Base-by-base conservation (phyloP, 345 rosid genomes). In the Moringa oleifera region DNA sequence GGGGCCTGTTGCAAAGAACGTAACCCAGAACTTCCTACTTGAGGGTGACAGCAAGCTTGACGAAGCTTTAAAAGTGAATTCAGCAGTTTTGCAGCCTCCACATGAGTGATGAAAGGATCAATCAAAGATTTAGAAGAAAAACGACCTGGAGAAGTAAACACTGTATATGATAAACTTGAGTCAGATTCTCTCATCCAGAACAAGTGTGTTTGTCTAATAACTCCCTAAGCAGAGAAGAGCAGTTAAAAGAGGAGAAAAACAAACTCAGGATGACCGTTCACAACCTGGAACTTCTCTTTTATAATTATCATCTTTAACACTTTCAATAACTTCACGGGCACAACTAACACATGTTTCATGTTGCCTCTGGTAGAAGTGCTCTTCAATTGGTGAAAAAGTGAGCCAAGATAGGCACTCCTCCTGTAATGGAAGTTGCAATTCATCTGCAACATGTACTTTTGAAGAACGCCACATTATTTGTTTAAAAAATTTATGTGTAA, bases 41-140 rank as follows among this genome's bases (percentile, higher is more conserved):
- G 98, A 65, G 98, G 98, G 67, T 93, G 97, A 77, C 98, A 93
- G 73, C 98, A 93, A 71, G 98, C 98, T 71, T 93, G 98, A 47
- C 98, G 98, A 80, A 93, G 93, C 76, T 90, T 93, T 84, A 93
- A 80, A 67, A 93, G 97, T 1, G 98, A 88, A 64, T 80, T 88
- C 70, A 93, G 73, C 66, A 93, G 79, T 78, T 93, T 90, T 65
- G 82, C 87, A 72, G 98, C 91, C 61, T 90, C 97, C 9, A 74
- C 71, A 64, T 90, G 94, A 62, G 96, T 87, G 74, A 93, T 79
- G 46, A 84, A 66, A 66, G 77, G 82, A 75, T 86, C 80, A 24
- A 63, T 60, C 12, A 65, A 66, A 47, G 69, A 70, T 72, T 72
- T 74, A 66, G 83, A 64, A 69, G 75, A 67, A 51, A 53, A 24